Percentiles rank a stretch among this genome's conserved stretches.
These are phyloP conservation scores for Sporothrix curviconia DNA, from an alignment of 2,329 filamentous ascomycete genomes.

Conservation along the genomic window DNA sequence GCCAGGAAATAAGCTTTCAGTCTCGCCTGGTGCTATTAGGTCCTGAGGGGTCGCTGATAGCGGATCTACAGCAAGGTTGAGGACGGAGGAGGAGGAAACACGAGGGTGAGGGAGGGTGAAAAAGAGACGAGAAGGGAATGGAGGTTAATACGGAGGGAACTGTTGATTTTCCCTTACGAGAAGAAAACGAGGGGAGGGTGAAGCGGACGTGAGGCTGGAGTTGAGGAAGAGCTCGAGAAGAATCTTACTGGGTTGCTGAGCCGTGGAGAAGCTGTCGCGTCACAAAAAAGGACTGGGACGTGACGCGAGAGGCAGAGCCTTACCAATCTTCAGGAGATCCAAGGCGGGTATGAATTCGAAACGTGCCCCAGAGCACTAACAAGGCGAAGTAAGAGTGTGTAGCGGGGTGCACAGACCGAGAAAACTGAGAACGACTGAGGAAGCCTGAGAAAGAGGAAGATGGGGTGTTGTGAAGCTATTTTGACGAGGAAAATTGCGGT, in stretches of 20 bases:
- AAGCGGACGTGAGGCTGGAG: neutral
- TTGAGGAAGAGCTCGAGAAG: neutral
- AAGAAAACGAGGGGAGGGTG: neutral
- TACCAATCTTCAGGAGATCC: neutral
- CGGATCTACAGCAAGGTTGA: neutral
- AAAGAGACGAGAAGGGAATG: neutral
- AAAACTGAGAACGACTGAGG: no score
- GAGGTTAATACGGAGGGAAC: neutral
- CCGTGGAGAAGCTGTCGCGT: neutral
- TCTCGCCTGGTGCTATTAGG: neutral
- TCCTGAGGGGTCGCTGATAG: neutral
- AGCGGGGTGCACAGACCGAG: no score
- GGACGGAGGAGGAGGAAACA: neutral
- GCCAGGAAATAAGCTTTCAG: conserved; percentile 5
- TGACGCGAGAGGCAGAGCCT: neutral
- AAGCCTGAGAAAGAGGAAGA: no score
- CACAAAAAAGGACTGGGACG: neutral
- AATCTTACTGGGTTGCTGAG: neutral
- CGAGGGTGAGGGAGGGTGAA: neutral
- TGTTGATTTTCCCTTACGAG: neutral
- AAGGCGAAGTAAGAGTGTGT: neutral
- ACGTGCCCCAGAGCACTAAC: conserved; percentile 4
- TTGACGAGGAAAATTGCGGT: conserved; percentile 1
- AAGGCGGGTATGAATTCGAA: neutral
- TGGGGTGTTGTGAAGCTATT: conserved; percentile 9